These are phyloP conservation scores for Ephemerocybe angulata DNA, from an alignment of 768 basidiomycete species.

Conservation along the genomic window DNA sequence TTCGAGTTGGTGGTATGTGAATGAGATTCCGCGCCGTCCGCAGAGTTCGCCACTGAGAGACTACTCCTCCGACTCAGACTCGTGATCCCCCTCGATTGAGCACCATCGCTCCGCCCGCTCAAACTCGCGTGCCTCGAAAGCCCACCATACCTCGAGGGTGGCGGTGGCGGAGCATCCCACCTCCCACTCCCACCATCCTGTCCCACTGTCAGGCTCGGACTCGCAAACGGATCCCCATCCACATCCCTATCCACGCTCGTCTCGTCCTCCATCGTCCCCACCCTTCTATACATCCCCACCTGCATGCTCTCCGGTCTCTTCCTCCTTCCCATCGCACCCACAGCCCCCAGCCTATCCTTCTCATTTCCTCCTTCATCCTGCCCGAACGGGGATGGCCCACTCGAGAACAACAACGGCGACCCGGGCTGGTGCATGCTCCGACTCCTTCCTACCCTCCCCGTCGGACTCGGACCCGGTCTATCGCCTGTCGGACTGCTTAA, in stretches of 20 bases:
- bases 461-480: too few species aligned
- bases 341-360: background rate
- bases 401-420: background rate
- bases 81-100: background rate
- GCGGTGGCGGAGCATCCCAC: background rate
- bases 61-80: background rate
- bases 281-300: background rate
- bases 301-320: slow-evolving; percentile 1
- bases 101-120: background rate
- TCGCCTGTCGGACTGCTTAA: too few species aligned
- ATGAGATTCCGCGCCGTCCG: background rate
- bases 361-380: too few species aligned
- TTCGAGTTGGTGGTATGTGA: too few species aligned
- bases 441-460: background rate
- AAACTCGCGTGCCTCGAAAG: background rate
- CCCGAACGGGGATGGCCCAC: background rate
- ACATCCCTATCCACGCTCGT: background rate
- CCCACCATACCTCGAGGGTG: background rate
- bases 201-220: background rate
- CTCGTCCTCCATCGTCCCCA: background rate
- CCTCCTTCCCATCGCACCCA: background rate
- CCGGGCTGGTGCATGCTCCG: background rate
- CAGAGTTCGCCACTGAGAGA: too few species aligned
- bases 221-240: background rate
- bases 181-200: background rate